Evolutionary conservation across 176 grass and related monocot species (phyloP).

Genomic region (Bothriochloa decipiens): DNA sequence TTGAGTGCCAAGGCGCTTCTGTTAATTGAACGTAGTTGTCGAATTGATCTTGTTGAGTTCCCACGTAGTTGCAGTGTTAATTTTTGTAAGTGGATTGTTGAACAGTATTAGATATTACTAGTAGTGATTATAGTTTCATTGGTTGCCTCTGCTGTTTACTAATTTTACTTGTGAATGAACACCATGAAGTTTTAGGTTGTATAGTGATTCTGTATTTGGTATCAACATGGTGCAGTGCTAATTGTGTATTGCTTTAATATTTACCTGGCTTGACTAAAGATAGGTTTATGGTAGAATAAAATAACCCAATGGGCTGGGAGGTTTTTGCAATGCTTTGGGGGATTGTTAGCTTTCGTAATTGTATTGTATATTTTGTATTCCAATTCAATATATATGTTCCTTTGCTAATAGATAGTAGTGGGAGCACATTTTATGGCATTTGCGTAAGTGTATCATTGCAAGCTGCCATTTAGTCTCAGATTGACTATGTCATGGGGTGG

Average conservation of each 20-base stretch:
- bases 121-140: background rate
- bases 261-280: background rate
- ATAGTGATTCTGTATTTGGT: background rate
- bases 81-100: background rate
- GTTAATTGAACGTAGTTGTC: background rate
- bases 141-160: background rate
- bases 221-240: background rate
- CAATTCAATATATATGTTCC: background rate
- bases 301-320: background rate
- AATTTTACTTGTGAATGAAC: background rate
- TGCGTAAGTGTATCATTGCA: background rate
- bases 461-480: background rate
- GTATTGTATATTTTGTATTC: background rate
- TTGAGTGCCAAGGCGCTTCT: background rate
- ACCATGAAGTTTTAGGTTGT: background rate
- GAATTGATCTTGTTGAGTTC: background rate
- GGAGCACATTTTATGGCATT: background rate
- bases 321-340: background rate
- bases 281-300: background rate
- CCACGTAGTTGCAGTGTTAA: background rate
- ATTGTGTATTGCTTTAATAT: background rate
- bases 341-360: background rate
- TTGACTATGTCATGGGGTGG: background rate
- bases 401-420: background rate
- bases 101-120: background rate